Base-by-base conservation (phyloP, 2,329 filamentous ascomycete species). In the Helicocarpus griseus region DNA sequence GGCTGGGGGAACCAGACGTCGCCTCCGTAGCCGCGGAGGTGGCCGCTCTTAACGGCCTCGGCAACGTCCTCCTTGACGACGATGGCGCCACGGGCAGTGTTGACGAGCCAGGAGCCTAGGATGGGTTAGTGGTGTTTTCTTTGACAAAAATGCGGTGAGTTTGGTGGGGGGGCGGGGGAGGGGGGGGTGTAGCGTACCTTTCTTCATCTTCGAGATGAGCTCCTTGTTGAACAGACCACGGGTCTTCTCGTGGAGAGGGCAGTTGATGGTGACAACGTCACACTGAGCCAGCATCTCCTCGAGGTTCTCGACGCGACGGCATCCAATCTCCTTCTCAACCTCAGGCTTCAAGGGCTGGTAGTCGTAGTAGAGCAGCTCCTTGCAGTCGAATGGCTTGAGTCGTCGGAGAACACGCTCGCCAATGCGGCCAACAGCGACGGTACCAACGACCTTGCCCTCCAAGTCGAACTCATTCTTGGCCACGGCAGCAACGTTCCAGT, bases 31-130 rank as follows among this genome's bases (percentile, higher is more conserved):
- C 72, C 72, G 55, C 72, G 69, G 57, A 74, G 69, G 73, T 97
- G 90, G 65, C 93, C 93, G 31, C 79, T 81, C 79, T 91, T 89
- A 70, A 98, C 82, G 47, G 93, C 93, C 26, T 86, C 90, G 57
- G 93, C 93, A 52, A 98, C 93, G 63, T 97, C 93, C 76, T 97
- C 91, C 83, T 97, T 97, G 76, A 97, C 91, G 63, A 98, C 90
- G 69, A 98, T 98, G 73, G 93, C 93, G 65, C 93, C 93, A 71
- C 93, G 93, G 62, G 93, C 93, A 31, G 93, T 98, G 85, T 98
- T 98, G 77, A 98, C 77, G 69, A 98, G 86, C 88, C 93, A 97
- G 38, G 89, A 86, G 65, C 89, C 86, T 86, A 53, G 43, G 31
- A 52, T 9, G 41, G 35, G 38, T 1, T 17, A 8, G 19, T 17